Percentiles rank a stretch among this genome's conserved stretches.
Conservation (phyloP, 257 asterid genomes). For the Solanum stenotomum region DNA sequence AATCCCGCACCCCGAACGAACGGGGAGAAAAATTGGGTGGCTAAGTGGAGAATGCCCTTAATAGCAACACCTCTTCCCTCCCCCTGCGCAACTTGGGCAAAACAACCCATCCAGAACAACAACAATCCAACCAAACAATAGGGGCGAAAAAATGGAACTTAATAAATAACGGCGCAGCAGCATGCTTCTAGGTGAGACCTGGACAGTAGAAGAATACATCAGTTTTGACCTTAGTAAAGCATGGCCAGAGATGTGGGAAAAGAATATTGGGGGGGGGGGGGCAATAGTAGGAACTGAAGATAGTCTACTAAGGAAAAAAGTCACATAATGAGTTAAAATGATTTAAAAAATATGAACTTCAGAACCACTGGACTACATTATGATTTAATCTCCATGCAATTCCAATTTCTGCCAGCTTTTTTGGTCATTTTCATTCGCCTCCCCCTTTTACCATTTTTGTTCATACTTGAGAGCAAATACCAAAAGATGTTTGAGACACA, state of each 20-base stretch:
- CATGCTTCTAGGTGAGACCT: background rate
- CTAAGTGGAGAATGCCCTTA: background rate
- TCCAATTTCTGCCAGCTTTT: background rate
- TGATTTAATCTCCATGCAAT: background rate
- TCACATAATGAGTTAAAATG: background rate
- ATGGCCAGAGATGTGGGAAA: background rate
- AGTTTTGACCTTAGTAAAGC: background rate
- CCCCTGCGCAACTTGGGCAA: conserved; percentile 6
- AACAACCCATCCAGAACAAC: background rate
- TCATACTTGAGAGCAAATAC: background rate
- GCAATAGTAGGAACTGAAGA: background rate
- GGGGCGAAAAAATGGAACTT: background rate
- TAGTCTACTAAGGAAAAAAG: background rate
- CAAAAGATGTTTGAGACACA: background rate
- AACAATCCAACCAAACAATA: background rate
- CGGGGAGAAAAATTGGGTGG: background rate
- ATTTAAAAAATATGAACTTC: background rate
- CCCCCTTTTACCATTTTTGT: background rate
- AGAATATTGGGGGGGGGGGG: background rate
- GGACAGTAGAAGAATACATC: background rate
- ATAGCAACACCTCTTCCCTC: background rate
- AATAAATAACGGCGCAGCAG: background rate
- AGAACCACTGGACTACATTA: background rate
- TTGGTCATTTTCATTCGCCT: background rate
- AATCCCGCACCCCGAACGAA: conserved; percentile 10